Evolutionary conservation across 345 rosid species (phyloP).

Genomic region (Schrenkiella parvula): DNA sequence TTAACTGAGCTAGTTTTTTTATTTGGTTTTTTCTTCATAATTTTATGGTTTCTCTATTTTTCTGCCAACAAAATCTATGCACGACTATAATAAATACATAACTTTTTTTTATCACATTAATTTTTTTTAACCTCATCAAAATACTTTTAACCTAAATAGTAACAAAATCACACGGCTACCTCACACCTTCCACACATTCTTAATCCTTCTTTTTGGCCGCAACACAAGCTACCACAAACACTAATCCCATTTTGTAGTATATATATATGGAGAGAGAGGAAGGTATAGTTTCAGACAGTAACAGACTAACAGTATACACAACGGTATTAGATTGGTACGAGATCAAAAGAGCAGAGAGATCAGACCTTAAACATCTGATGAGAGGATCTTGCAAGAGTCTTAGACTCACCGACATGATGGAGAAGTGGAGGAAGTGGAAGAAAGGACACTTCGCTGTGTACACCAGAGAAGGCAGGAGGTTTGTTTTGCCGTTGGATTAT

Average conservation of each 20-base stretch:
- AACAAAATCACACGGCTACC: slow-evolving; percentile 13
- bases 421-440: slow-evolving; percentile 44
- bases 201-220: slow-evolving; percentile 28
- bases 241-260: slow-evolving; percentile 24
- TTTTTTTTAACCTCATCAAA: not conserved
- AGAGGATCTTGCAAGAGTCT: slow-evolving; percentile 35
- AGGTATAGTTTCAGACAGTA: slow-evolving; percentile 32
- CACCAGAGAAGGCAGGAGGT: slow-evolving; percentile 50
- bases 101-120: not conserved
- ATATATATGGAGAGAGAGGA: slow-evolving; percentile 16
- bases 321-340: slow-evolving; percentile 20
- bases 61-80: not conserved
- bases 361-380: slow-evolving; percentile 12
- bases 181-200: slow-evolving; percentile 35
- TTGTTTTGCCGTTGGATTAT: slow-evolving; percentile 41
- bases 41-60: not conserved
- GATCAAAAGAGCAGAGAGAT: slow-evolving; percentile 8
- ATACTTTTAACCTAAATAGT: not conserved
- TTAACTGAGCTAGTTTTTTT: not conserved
- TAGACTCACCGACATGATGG: slow-evolving; percentile 33
- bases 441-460: slow-evolving; percentile 51
- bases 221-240: slow-evolving; percentile 28
- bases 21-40: not conserved
- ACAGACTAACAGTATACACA: slow-evolving; percentile 23
- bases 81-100: not conserved